Percentiles rank a stretch among this genome's conserved stretches.
phyloP scores from a whole-genome alignment of 2,329 filamentous ascomycete genomes.

The Lizonia empirigonia region DNA sequence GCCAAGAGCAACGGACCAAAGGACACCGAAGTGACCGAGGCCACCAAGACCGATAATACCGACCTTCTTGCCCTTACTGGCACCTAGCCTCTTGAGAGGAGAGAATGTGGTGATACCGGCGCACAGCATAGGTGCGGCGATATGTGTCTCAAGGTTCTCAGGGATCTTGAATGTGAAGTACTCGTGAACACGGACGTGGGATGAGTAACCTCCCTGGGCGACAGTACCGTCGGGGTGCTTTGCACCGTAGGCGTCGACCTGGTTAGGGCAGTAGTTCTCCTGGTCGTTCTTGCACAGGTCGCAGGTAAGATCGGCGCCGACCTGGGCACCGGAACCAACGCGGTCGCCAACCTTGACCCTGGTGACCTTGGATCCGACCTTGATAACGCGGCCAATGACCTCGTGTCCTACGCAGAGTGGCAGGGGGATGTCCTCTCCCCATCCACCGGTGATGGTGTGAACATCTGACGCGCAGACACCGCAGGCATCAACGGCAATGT shows the following conservation, averaged over 20 bases:
- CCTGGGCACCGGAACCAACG: slow-evolving; percentile 59
- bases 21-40: slow-evolving; percentile 57
- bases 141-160: slow-evolving; percentile 64
- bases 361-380: slow-evolving; percentile 58
- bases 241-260: slow-evolving; percentile 57
- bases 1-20: slow-evolving; percentile 59
- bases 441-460: slow-evolving; percentile 61
- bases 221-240: slow-evolving; percentile 64
- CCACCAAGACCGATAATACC: slow-evolving; percentile 71
- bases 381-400: slow-evolving; percentile 57
- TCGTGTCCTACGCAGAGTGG: slow-evolving; percentile 72
- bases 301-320: slow-evolving; percentile 57
- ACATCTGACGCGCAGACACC: slow-evolving; percentile 57
- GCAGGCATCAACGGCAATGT: slow-evolving; percentile 77
- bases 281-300: slow-evolving; percentile 58
- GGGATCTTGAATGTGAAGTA: slow-evolving; percentile 79
- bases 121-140: slow-evolving; percentile 82
- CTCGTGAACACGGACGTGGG: slow-evolving; percentile 74
- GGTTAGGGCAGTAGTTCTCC: slow-evolving; percentile 60
- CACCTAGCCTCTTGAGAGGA: slow-evolving; percentile 76
- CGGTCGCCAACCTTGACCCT: slow-evolving; percentile 54
- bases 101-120: slow-evolving; percentile 82
- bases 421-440: slow-evolving; percentile 65
- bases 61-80: slow-evolving; percentile 78
- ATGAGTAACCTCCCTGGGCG: slow-evolving; percentile 69